These are phyloP conservation scores for Carallia brachiata DNA, from an alignment of 345 rosid species.

Conservation along the genomic window DNA sequence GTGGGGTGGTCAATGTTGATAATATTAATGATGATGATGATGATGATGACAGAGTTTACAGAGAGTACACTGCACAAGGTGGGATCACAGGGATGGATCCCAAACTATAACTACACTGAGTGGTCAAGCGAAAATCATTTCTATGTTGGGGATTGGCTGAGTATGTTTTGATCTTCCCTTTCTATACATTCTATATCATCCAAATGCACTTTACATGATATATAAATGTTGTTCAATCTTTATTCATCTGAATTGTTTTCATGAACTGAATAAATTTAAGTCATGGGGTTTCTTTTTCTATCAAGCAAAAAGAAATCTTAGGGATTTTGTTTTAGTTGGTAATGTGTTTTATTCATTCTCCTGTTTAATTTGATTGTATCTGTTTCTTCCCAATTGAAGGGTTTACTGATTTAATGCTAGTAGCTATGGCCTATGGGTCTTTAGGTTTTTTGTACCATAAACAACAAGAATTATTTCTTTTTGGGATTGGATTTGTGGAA, in stretches of 20 bases:
- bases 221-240: background rate
- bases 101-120: slow-evolving; percentile 11
- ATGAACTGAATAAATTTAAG: background rate
- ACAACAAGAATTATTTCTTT: too few relatives aligned
- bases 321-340: background rate
- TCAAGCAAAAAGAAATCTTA: background rate
- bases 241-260: background rate
- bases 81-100: slow-evolving; percentile 15
- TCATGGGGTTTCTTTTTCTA: background rate
- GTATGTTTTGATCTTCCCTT: background rate
- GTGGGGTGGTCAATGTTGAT: background rate
- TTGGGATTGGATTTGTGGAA: too few relatives aligned
- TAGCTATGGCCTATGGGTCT: too few relatives aligned
- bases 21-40: background rate
- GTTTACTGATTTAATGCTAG: too few relatives aligned
- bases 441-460: too few relatives aligned
- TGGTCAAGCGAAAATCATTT: slow-evolving; percentile 11
- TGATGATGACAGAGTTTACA: background rate
- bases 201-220: background rate
- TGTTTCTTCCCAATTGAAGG: too few relatives aligned
- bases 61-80: slow-evolving; percentile 6
- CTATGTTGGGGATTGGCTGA: slow-evolving; percentile 18
- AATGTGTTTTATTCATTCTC: too few relatives aligned
- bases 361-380: too few relatives aligned
- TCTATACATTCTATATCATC: background rate